Conservation (phyloP, 805 yeast genomes). For the Saturnispora besseyi region DNA sequence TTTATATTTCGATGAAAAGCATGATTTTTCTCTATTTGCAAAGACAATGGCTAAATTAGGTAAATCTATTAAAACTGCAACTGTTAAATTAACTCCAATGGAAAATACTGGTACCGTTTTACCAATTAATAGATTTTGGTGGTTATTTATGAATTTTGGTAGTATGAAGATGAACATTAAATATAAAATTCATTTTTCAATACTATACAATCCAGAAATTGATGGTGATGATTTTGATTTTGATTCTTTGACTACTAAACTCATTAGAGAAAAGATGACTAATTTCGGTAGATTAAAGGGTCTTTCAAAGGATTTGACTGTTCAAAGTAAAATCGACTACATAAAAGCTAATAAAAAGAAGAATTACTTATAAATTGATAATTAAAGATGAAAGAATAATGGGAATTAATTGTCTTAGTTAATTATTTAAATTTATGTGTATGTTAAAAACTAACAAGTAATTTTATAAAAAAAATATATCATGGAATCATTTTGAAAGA, state of each 20-base stretch:
- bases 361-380: background rate
- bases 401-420: background rate
- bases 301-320: slow-evolving; percentile 37
- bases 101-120: slow-evolving; percentile 29
- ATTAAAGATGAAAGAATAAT: background rate
- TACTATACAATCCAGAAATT: background rate
- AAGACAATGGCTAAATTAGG: slow-evolving; percentile 7
- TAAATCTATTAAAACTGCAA: slow-evolving; percentile 29
- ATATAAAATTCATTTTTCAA: slow-evolving; percentile 19
- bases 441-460: background rate
- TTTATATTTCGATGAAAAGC: slow-evolving; percentile 40
- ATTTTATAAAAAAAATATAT: background rate
- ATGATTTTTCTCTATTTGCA: slow-evolving; percentile 13
- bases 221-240: background rate
- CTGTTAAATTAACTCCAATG: slow-evolving; percentile 31
- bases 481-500: background rate
- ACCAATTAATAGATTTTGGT: slow-evolving; percentile 15
- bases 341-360: slow-evolving; percentile 11
- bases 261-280: slow-evolving; percentile 24
- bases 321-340: slow-evolving; percentile 37
- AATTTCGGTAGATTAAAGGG: slow-evolving; percentile 42
- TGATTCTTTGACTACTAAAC: slow-evolving; percentile 4
- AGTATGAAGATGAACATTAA: slow-evolving; percentile 12
- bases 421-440: background rate
- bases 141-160: slow-evolving; percentile 12